Base-by-base conservation (phyloP, 2,329 filamentous ascomycete species). In the Fusarium sp. region DNA sequence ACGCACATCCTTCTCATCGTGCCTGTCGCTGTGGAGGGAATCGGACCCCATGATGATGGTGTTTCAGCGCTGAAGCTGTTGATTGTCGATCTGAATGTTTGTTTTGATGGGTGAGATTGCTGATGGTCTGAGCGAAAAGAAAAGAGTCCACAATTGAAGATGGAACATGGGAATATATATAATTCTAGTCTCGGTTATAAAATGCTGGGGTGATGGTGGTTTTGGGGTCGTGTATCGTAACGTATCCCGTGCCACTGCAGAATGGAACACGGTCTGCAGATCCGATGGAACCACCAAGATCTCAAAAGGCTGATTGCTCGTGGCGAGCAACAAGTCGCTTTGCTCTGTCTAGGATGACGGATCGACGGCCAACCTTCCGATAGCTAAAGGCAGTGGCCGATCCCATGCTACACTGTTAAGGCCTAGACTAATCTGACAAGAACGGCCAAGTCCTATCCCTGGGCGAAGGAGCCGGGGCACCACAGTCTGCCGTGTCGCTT, bases 351-450 rank as follows among this genome's bases (percentile, higher is more conserved):
- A 56, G 64, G 60, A 50, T 36, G 33, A 44, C 69, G 69, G 69
- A 67, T 71, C 62, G 65, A 71, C 68, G 69, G 69, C 61, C 69
- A 50, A 57, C 54, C 40, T 58, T 71, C 69, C 69, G 69, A 63
- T 21, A 68, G 45, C 53, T 58, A 38, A 39, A 31, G 34, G 22
- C 6, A 34, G 31, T 45, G 56, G 33, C 22, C 40, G 33, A 49
- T 38, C 44, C 22, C 34, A 44, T 43, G 44, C 43, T 33, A 40
- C 36, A 57, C 28, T 24, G 19, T 40, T 42, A 43, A 21, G 51
- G 58, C 36, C 43, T 58, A 44, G 68, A 69, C 55, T 50, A 33
- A 55, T 47, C 38, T 57, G 58, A 57, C 61, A 49, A 49, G 58
- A 40, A 31, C 40, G 47, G 64, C 26, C 61, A 65, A 46, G 49